Conservation (phyloP, 139 green algal genomes). For the Desmodesmus armatus region DNA sequence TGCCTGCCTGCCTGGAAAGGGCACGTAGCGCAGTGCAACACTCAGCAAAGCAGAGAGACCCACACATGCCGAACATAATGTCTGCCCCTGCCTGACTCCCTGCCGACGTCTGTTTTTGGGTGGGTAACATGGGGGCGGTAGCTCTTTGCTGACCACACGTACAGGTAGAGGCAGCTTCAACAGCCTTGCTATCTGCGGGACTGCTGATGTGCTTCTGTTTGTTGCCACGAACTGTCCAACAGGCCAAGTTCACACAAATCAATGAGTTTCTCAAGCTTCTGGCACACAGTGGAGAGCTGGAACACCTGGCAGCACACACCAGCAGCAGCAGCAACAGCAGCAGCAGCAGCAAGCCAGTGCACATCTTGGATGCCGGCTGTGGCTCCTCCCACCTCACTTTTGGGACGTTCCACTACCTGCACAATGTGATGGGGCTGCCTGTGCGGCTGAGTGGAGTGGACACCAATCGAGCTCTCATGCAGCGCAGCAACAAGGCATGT, state of each 20-base stretch:
- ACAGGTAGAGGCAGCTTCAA: too few species aligned
- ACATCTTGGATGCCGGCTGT: constrained; percentile 71
- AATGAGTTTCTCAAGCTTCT: constrained; percentile 74
- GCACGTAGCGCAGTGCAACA: too few species aligned
- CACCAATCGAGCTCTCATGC: constrained; percentile 64
- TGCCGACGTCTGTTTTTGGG: too few species aligned
- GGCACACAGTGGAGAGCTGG: constrained; percentile 50
- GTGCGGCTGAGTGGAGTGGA: constrained; percentile 65
- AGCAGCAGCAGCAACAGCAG: constrained; percentile 26
- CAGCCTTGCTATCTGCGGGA: too few species aligned
- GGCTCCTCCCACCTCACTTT: constrained; percentile 74
- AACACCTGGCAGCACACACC: constrained; percentile 35
- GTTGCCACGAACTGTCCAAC: neutral
- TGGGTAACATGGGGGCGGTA: too few species aligned
- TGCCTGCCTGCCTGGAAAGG: too few species aligned
- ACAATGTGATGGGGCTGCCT: constrained; percentile 40
- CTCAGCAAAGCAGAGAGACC: too few species aligned
- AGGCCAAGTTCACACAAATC: constrained; percentile 66
- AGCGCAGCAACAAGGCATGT: constrained; percentile 37
- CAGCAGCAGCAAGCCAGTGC: constrained; percentile 27
- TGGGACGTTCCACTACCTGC: constrained; percentile 66
- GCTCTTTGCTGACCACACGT: too few species aligned
- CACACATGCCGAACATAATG: too few species aligned
- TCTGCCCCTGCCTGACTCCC: too few species aligned
- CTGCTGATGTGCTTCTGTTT: neutral